Evolutionary conservation across 805 yeast genomes (phyloP), one percentile per base, ranked within the genome.

Genomic region (Saccharomycopsis fibuligera): DNA sequence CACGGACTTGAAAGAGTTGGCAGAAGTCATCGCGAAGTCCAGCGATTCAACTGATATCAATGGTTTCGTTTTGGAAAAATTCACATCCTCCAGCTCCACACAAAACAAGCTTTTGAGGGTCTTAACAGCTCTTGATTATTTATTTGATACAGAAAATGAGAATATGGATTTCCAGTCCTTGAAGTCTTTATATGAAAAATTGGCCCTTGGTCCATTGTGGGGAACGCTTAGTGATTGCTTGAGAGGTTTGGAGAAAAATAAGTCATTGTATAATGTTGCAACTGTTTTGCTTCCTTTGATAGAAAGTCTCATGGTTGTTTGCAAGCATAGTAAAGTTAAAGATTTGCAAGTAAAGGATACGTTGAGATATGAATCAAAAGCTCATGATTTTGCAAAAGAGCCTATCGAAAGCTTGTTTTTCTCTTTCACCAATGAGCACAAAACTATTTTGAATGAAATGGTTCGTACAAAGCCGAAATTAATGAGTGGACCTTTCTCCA

Each of bases 241-340:
- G 57, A 65, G 78, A 37, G 70, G 74, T 4, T 68, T 86, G 50
- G 91, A 83, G 58, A 79, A 75, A 21, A 74, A 76, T 36, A 71
- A 75, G 14, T 69, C 70, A 14, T 66, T 82, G 54, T 68, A 76
- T 21, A 79, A 79, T 41, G 78, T 87, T 40, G 89, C 96, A 0
- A 83, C 95, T 1, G 83, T 86, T 1, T 66, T 90, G 22, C 69
- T 91, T 22, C 97, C 98, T 0, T 65, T 89, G 53, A 87, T 91
- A 53, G 99, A 91, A 62, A 81, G 96, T 0, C 70, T 93, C 49
- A 88, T 93, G 95, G 96, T 91, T 44, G 93, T 93, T n/a, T 89
- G 96, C 66, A 90, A 90, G 60, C 95, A 86, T 59, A 78, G 87
- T 56, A 76, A 76, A 53, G 81, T 79, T 36, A 75, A 73, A 58